Conservation (phyloP, 345 rosid genomes). For the Eucalyptus paniculata region DNA sequence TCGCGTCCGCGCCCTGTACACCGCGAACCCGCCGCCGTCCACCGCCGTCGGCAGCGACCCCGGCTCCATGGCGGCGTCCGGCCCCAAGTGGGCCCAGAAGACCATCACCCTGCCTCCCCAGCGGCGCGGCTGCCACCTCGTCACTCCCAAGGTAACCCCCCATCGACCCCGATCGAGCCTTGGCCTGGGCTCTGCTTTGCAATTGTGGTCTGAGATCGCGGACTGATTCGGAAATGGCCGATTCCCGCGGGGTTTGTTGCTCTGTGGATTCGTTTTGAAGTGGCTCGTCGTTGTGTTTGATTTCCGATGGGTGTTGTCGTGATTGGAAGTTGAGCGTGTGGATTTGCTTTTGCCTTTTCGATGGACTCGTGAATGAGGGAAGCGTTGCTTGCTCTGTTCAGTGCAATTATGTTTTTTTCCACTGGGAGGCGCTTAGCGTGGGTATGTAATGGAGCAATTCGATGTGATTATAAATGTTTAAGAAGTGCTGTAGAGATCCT, state of each 20-base stretch:
- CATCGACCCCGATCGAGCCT: not conserved
- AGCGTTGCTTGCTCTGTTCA: not conserved
- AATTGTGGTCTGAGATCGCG: not conserved
- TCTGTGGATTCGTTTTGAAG: not conserved
- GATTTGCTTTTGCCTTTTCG: not conserved
- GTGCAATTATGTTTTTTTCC: not conserved
- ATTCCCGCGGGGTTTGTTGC: not conserved
- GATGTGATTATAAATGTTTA: not conserved
- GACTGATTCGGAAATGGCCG: not conserved
- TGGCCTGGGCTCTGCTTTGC: not conserved
- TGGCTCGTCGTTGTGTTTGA: not conserved
- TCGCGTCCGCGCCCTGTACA: slow-evolving; percentile 7
- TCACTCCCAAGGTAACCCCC: slow-evolving; percentile 80
- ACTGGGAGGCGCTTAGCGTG: not conserved
- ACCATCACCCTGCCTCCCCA: slow-evolving; percentile 70
- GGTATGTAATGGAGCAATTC: not conserved
- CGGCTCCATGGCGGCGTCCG: slow-evolving; percentile 30
- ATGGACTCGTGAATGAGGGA: not conserved
- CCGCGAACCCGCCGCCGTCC: not conserved
- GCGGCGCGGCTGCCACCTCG: slow-evolving; percentile 87
- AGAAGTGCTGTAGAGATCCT: not conserved
- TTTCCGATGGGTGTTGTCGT: not conserved
- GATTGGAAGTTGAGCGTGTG: not conserved
- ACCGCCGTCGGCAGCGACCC: slow-evolving; percentile 20
- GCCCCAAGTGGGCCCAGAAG: slow-evolving; percentile 91